Percentiles rank a stretch among this genome's conserved stretches.
Evolutionary conservation across 2,329 filamentous ascomycete genomes (phyloP).

Genomic region (Hymenoscyphus salicellus): DNA sequence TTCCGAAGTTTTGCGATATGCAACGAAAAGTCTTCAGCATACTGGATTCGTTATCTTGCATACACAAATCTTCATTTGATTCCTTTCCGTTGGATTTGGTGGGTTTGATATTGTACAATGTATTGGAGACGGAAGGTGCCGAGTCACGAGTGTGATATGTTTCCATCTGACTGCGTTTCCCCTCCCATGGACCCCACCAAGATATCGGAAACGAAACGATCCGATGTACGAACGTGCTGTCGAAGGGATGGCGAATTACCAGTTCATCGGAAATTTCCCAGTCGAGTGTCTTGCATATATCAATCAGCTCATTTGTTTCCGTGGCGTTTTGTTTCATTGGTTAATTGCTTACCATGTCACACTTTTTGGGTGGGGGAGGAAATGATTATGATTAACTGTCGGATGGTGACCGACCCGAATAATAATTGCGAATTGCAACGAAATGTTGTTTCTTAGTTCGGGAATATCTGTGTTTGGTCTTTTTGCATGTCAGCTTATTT

Average conservation of each 20-base stretch:
- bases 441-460: not conserved
- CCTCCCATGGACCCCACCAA: not conserved
- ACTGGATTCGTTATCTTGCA: not conserved
- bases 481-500: not conserved
- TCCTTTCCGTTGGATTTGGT: not conserved
- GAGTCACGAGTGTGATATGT: constrained; percentile 3
- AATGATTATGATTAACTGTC: not conserved
- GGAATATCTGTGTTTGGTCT: not conserved
- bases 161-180: not conserved
- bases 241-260: not conserved
- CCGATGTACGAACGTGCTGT: not conserved
- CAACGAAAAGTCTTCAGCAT: not conserved
- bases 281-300: not conserved
- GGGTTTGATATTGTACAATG: not conserved
- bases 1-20: not conserved
- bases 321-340: not conserved
- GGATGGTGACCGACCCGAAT: not conserved
- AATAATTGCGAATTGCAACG: constrained; percentile 1
- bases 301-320: not conserved
- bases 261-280: not conserved
- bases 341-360: not conserved
- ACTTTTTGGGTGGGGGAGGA: not conserved
- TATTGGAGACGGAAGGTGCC: not conserved
- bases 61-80: not conserved
- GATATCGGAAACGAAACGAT: constrained; percentile 1